A percentile compares a stretch with the other conserved stretches of the same genome.
phyloP scores from a whole-genome alignment of 2,329 filamentous ascomycete species.

The Claviceps pusilla region DNA sequence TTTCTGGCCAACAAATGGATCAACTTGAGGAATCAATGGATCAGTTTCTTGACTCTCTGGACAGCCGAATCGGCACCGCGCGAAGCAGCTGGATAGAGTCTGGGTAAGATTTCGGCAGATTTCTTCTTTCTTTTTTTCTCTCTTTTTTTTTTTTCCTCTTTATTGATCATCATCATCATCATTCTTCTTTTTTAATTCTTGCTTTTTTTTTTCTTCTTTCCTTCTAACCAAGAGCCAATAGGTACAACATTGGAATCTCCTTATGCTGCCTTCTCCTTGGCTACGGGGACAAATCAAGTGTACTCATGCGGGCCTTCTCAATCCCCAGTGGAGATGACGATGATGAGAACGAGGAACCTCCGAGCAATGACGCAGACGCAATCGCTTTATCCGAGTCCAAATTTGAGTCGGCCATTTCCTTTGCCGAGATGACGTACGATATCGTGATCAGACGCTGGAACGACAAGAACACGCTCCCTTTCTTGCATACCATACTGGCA shows the following conservation, averaged over 20 bases:
- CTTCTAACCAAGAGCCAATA: conserved; percentile 5
- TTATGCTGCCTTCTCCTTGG: conserved; percentile 19
- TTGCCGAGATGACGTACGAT: conserved; percentile 29
- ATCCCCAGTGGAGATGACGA: conserved; percentile 12
- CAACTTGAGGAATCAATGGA: conserved; percentile 28
- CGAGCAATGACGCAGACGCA: conserved; percentile 12
- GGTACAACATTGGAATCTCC: conserved; percentile 20
- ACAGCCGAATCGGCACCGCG: conserved; percentile 38
- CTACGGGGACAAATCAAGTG: conserved; percentile 26
- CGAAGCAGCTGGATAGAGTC: conserved; percentile 36
- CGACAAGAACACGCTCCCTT: conserved; percentile 45
- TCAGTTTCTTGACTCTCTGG: conserved; percentile 38
- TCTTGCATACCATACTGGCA: conserved; percentile 45
- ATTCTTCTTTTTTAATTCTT: no score
- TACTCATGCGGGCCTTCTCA: conserved; percentile 27
- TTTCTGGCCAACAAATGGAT: conserved; percentile 34
- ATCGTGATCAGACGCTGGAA: conserved; percentile 36
- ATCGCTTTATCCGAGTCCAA: conserved; percentile 10
- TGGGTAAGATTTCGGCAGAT: conserved; percentile 18
- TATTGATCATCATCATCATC: no score
- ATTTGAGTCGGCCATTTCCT: conserved; percentile 21
- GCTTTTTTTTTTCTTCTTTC: no score
- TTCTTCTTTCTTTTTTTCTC: background rate
- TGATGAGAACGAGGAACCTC: conserved; percentile 13
- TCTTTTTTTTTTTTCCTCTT: background rate